Evolutionary conservation across 2,329 filamentous ascomycete species (phyloP).

Genomic region (Penicillium sp.): DNA sequence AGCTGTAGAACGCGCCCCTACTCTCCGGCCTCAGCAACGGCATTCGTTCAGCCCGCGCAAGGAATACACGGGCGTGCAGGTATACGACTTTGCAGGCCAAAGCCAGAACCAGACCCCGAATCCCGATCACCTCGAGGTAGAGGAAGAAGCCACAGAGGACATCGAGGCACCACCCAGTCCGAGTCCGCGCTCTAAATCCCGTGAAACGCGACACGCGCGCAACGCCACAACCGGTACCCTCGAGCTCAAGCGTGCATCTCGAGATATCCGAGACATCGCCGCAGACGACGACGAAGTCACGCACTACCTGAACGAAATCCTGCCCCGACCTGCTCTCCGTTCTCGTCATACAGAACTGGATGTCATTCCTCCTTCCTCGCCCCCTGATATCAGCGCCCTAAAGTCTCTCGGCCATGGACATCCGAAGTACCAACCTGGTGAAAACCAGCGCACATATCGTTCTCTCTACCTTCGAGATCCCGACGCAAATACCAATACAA

Average conservation of each 20-base stretch:
- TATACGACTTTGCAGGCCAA: conserved; percentile 25
- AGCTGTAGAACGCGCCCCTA: conserved; percentile 28
- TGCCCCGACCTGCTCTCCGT: conserved; percentile 15
- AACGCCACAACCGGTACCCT: conserved; percentile 19
- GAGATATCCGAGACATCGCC: conserved; percentile 21
- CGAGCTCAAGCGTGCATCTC: conserved; percentile 24
- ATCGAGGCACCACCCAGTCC: conserved; percentile 36
- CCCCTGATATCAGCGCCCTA: conserved; percentile 28
- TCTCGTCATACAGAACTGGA: conserved; percentile 12
- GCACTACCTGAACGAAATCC: conserved; percentile 22
- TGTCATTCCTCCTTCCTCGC: conserved; percentile 31
- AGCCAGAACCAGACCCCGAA: neutral
- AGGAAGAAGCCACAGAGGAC: conserved; percentile 31
- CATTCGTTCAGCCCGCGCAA: conserved; percentile 30
- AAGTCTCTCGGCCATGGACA: conserved; percentile 23
- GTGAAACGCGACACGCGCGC: conserved; percentile 19
- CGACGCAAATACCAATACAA: conserved; percentile 12
- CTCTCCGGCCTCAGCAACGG: conserved; percentile 19
- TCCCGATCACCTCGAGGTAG: conserved; percentile 17
- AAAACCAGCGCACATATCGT: conserved; percentile 25
- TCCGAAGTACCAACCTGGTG: conserved; percentile 23
- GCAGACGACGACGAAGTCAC: conserved; percentile 32
- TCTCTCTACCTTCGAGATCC: conserved; percentile 23
- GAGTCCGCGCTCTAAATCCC: conserved; percentile 36
- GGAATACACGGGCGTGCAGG: conserved; percentile 30